A percentile compares a stretch with the other conserved stretches of the same genome.
Evolutionary conservation across 108 stramenopile genomes (phyloP).

Genomic region (Ochromonas danica): DNA sequence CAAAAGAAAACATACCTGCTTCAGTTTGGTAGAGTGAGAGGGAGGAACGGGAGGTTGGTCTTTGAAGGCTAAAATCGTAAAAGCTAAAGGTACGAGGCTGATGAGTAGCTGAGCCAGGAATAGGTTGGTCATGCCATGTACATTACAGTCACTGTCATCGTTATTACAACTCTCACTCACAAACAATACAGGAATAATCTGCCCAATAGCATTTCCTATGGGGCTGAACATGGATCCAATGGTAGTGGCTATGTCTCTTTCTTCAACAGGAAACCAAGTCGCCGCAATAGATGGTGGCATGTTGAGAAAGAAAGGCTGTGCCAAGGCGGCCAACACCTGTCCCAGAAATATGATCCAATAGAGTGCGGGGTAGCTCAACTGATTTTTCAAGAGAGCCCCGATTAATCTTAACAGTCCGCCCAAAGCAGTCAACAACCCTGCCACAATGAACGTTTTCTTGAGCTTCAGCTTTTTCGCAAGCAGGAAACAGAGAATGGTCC

Average conservation of each 20-base stretch:
- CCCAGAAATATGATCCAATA: slow-evolving; percentile 42
- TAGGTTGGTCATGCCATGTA: background rate
- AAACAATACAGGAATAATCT: slow-evolving; percentile 40
- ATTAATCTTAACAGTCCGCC: slow-evolving; percentile 33
- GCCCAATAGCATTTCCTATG: slow-evolving; percentile 52
- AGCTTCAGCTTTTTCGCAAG: slow-evolving; percentile 2
- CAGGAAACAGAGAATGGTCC: slow-evolving; percentile 29
- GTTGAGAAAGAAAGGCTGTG: slow-evolving; percentile 50
- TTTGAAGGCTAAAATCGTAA: slow-evolving; percentile 7
- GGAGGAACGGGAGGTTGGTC: slow-evolving; percentile 41
- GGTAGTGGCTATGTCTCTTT: slow-evolving; percentile 48
- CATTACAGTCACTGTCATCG: background rate
- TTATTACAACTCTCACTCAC: slow-evolving; percentile 3
- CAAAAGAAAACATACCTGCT: too few species aligned
- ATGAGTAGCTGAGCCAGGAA: background rate
- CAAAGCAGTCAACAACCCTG: background rate
- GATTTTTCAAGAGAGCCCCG: background rate
- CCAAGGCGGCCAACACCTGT: slow-evolving; percentile 45
- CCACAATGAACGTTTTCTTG: slow-evolving; percentile 25
- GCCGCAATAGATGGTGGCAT: slow-evolving; percentile 39
- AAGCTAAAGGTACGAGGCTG: background rate
- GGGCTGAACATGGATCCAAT: slow-evolving; percentile 43
- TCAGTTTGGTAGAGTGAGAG: slow-evolving; percentile 26
- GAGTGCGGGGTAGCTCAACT: background rate
- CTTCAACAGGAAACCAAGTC: slow-evolving; percentile 44